These are phyloP conservation scores for Ophiosphaerella korrae DNA, from an alignment of 2,329 filamentous ascomycete genomes.

Conservation along the genomic window DNA sequence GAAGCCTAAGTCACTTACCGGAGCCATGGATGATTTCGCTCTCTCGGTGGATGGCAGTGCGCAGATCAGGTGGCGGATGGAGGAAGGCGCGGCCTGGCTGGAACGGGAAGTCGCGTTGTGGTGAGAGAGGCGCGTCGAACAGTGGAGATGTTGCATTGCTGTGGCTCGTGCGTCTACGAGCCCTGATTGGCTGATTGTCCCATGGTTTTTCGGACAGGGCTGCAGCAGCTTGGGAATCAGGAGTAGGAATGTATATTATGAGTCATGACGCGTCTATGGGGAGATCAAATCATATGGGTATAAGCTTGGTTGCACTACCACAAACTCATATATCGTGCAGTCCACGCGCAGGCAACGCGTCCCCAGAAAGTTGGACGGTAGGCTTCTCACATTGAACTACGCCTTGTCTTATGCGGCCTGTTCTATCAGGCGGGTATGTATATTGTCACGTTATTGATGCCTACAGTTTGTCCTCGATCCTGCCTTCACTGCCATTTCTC, in stretches of 20 bases:
- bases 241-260: no score
- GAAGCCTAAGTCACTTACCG: constrained; percentile 33
- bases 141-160: constrained; percentile 24
- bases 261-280: no score
- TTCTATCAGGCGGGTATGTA: neutral
- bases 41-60: constrained; percentile 19
- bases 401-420: neutral
- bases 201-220: no score
- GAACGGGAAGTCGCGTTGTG: constrained; percentile 38
- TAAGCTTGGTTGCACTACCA: no score
- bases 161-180: constrained; percentile 1
- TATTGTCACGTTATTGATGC: neutral
- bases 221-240: no score
- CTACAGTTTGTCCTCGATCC: neutral
- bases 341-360: neutral
- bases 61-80: constrained; percentile 19
- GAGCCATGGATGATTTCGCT: constrained; percentile 34
- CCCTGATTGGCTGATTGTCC: neutral
- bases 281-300: no score
- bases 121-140: constrained; percentile 40
- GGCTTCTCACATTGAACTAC: no score
- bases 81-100: constrained; percentile 20
- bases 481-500: constrained; percentile 4
- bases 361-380: no score
- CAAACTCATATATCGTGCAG: neutral